Percentiles rank a stretch among this genome's conserved stretches.
phyloP scores from a whole-genome alignment of 495 filamentous ascomycete species.

The Podospora pseudopauciseta region DNA sequence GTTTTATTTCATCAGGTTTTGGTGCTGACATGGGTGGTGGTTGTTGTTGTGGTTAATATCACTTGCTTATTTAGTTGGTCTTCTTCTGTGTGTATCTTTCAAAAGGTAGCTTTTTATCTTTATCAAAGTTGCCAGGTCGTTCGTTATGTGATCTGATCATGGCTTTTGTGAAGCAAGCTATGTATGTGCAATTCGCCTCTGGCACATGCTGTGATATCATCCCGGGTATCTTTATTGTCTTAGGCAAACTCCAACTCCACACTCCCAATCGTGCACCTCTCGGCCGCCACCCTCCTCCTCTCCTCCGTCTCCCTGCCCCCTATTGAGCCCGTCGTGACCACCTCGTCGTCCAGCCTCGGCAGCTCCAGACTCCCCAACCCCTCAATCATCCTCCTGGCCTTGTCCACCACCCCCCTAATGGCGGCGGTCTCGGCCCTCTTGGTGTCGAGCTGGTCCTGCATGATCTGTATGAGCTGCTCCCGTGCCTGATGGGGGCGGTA shows the following conservation, averaged over 20 bases:
- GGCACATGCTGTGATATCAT: not conserved
- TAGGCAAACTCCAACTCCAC: not conserved
- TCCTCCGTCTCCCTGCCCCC: not conserved
- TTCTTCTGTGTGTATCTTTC: too few relatives aligned
- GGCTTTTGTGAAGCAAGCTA: too few relatives aligned
- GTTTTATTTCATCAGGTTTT: too few relatives aligned
- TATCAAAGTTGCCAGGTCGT: too few relatives aligned
- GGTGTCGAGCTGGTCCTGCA: conserved; percentile 81
- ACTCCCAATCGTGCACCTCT: not conserved
- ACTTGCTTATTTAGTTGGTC: too few relatives aligned
- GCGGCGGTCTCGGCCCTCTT: conserved; percentile 74
- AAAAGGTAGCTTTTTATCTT: too few relatives aligned
- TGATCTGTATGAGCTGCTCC: conserved; percentile 82
- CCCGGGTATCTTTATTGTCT: not conserved
- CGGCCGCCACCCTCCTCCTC: not conserved
- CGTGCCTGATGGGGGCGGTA: conserved; percentile 94
- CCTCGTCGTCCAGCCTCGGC: conserved; percentile 20
- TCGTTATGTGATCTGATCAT: too few relatives aligned
- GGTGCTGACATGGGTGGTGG: too few relatives aligned
- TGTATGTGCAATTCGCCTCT: not conserved
- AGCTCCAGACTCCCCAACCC: conserved; percentile 52
- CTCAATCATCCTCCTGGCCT: conserved; percentile 65
- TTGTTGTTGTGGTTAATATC: too few relatives aligned
- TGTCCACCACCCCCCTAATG: conserved; percentile 66
- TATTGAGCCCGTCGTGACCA: not conserved